phyloP scores from a whole-genome alignment of 768 basidiomycete species.

The Psilocybe tampanensis region DNA sequence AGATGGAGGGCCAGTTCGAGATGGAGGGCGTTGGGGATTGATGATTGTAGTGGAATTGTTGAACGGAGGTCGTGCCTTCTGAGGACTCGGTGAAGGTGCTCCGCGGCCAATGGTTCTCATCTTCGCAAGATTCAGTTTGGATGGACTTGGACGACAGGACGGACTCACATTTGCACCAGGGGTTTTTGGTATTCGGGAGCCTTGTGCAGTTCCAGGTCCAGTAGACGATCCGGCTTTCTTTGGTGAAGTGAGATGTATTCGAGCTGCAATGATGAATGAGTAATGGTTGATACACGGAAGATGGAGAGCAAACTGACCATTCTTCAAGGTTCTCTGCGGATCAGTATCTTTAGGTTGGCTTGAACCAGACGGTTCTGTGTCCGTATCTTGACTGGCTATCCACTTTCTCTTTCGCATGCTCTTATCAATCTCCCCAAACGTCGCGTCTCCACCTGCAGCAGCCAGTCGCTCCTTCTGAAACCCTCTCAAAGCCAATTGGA shows the following conservation, averaged over 20 bases:
- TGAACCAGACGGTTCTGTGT: slow-evolving; percentile 39
- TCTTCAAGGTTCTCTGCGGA: slow-evolving; percentile 55
- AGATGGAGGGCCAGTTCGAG: slow-evolving; percentile 44
- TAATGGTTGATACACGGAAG: background rate
- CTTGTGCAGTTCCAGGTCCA: slow-evolving; percentile 55
- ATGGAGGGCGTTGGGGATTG: slow-evolving; percentile 33
- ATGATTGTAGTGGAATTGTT: slow-evolving; percentile 33
- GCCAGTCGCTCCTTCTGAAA: slow-evolving; percentile 65
- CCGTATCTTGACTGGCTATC: slow-evolving; percentile 64
- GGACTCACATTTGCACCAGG: slow-evolving; percentile 31
- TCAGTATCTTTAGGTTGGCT: slow-evolving; percentile 31
- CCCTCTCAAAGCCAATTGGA: slow-evolving; percentile 71
- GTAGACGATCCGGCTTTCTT: slow-evolving; percentile 56
- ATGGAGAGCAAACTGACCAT: slow-evolving; percentile 44
- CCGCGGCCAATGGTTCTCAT: slow-evolving; percentile 35
- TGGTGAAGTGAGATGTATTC: slow-evolving; percentile 50
- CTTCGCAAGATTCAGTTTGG: slow-evolving; percentile 18
- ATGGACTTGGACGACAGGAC: background rate
- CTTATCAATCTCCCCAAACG: slow-evolving; percentile 61
- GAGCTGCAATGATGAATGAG: slow-evolving; percentile 21
- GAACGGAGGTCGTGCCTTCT: slow-evolving; percentile 49
- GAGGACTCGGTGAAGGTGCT: slow-evolving; percentile 45
- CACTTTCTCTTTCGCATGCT: slow-evolving; percentile 78
- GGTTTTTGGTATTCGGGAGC: slow-evolving; percentile 42
- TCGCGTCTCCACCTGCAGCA: slow-evolving; percentile 49